Evolutionary conservation across 2,329 filamentous ascomycete species (phyloP).

Genomic region (Orbilia oligospora): DNA sequence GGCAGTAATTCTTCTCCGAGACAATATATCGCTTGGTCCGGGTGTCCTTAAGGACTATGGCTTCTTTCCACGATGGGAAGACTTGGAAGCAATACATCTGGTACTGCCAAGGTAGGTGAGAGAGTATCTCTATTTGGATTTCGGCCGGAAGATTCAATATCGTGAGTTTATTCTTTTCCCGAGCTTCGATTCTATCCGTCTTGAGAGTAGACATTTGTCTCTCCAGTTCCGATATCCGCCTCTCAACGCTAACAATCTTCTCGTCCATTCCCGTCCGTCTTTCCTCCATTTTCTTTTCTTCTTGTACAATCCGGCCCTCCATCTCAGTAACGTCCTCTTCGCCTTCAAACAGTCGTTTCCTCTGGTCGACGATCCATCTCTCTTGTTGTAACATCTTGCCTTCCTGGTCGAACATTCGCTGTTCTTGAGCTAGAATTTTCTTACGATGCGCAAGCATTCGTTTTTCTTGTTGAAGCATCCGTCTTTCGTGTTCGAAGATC

Average conservation of each 20-base stretch:
- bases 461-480: slow-evolving; percentile 56
- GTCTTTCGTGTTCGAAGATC: slow-evolving; percentile 55
- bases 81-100: slow-evolving; percentile 56
- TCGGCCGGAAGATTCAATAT: slow-evolving; percentile 53
- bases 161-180: slow-evolving; percentile 45
- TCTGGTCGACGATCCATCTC: slow-evolving; percentile 51
- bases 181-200: slow-evolving; percentile 26
- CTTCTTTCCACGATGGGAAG: slow-evolving; percentile 47
- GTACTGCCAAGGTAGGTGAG: slow-evolving; percentile 50
- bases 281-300: slow-evolving; percentile 43
- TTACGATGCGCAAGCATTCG: slow-evolving; percentile 50
- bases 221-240: slow-evolving; percentile 40
- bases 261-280: slow-evolving; percentile 42
- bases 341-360: slow-evolving; percentile 51
- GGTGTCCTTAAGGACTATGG: slow-evolving; percentile 38
- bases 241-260: slow-evolving; percentile 37
- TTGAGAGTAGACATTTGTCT: slow-evolving; percentile 34
- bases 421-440: slow-evolving; percentile 48
- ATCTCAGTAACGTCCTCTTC: slow-evolving; percentile 51
- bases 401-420: slow-evolving; percentile 47
- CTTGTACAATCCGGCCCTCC: slow-evolving; percentile 31
- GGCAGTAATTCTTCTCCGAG: slow-evolving; percentile 52
- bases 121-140: slow-evolving; percentile 45
- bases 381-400: slow-evolving; percentile 53
- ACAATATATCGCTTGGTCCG: slow-evolving; percentile 35